These are phyloP conservation scores for Mycena vitilis DNA, from an alignment of 768 basidiomycete genomes.

Conservation along the genomic window DNA sequence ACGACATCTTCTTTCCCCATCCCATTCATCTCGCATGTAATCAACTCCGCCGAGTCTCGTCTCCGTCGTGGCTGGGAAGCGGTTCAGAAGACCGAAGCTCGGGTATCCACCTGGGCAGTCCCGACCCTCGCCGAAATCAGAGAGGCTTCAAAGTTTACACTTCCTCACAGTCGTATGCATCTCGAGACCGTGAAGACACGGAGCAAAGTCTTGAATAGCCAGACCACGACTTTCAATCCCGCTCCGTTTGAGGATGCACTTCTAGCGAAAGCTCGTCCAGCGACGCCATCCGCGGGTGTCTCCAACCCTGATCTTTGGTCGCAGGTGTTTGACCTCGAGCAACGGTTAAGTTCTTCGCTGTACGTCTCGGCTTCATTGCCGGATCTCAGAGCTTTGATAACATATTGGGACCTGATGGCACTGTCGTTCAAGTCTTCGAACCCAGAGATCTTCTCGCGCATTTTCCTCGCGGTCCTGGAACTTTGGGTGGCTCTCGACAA, in stretches of 20 bases:
- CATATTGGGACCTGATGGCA: slow-evolving; percentile 43
- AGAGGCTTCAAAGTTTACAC: slow-evolving; percentile 10
- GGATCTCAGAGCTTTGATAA: slow-evolving; percentile 24
- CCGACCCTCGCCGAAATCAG: neutral
- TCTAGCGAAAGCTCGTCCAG: neutral
- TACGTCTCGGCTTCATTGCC: neutral
- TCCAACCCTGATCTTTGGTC: slow-evolving; percentile 6
- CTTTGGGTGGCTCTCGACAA: slow-evolving; percentile 63
- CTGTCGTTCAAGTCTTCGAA: slow-evolving; percentile 43
- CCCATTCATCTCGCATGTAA: slow-evolving; percentile 32
- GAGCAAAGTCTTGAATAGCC: neutral
- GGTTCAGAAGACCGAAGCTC: slow-evolving; percentile 2
- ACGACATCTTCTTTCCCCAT: slow-evolving; percentile 7
- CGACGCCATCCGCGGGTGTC: neutral
- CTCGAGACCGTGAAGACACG: neutral
- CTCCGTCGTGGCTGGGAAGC: slow-evolving; percentile 2
- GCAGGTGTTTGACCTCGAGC: slow-evolving; percentile 4
- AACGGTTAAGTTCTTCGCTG: neutral
- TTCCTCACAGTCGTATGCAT: slow-evolving; percentile 13
- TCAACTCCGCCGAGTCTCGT: slow-evolving; percentile 26
- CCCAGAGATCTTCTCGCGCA: slow-evolving; percentile 54
- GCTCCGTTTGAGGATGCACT: slow-evolving; percentile 6
- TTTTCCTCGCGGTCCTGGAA: slow-evolving; percentile 59
- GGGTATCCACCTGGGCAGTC: slow-evolving; percentile 1
- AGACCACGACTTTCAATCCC: neutral